phyloP scores from a whole-genome alignment of 306 rosid species.

The Quercus glauca region DNA sequence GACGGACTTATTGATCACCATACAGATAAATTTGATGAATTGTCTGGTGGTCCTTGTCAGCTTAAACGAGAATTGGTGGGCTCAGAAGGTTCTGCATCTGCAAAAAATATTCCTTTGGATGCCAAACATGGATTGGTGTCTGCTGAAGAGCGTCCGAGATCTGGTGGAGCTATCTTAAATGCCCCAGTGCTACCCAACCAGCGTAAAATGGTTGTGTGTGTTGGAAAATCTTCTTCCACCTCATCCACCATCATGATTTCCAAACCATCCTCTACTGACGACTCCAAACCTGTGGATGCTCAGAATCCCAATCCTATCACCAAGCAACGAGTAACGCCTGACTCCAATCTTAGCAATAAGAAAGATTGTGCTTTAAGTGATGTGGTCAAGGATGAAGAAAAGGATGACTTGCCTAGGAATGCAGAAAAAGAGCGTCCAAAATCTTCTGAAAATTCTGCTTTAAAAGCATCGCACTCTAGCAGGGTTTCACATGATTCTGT shows the following conservation, averaged over 20 bases:
- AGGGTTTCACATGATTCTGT: constrained; percentile 58
- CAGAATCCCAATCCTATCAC: constrained; percentile 37
- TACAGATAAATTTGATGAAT: constrained; percentile 41
- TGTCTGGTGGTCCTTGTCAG: constrained; percentile 36
- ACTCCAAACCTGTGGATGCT: constrained; percentile 48
- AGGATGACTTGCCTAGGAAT: constrained; percentile 46
- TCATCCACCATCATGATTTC: constrained; percentile 43
- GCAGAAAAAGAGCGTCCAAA: constrained; percentile 62
- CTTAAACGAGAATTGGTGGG: constrained; percentile 54
- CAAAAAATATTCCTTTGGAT: constrained; percentile 44
- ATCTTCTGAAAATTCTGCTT: constrained; percentile 41
- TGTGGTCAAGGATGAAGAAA: constrained; percentile 49
- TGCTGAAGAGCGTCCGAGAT: constrained; percentile 56
- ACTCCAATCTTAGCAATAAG: constrained; percentile 41
- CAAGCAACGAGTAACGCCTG: constrained; percentile 46
- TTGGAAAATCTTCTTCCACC: constrained; percentile 53
- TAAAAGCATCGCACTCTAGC: constrained; percentile 49
- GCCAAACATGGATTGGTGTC: constrained; percentile 43
- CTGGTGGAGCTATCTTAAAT: constrained; percentile 32
- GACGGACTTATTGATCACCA: constrained; percentile 45
- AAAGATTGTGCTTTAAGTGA: constrained; percentile 53
- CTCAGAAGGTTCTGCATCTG: constrained; percentile 41
- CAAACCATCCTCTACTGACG: constrained; percentile 37
- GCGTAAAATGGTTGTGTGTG: constrained; percentile 37
- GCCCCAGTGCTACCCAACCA: constrained; percentile 33